Base-by-base conservation (phyloP, 2,329 filamentous ascomycete species). In the Thielaviopsis populi region DNA sequence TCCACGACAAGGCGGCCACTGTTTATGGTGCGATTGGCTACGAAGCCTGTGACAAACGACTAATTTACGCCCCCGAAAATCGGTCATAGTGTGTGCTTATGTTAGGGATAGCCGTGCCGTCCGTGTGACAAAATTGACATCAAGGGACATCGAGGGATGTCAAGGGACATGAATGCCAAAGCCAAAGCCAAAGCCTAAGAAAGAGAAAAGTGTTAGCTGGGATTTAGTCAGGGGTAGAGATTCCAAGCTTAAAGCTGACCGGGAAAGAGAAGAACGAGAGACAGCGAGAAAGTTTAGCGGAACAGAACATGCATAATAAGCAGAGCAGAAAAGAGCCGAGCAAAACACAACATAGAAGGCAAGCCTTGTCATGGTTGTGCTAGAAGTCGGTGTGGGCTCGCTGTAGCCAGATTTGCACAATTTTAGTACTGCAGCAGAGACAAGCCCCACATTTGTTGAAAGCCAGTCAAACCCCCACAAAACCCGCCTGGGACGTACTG, bases 121-220 rank as follows among this genome's bases (percentile, higher is more conserved):
- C 53, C 53, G 53, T 56, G 53, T 56, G 7, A 56, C 30, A 37
- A 37, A 56, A 56, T 56, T 56, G 53, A 27, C 53, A 56, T 33
- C 53, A 56, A 56, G 53, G 53, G 30, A 56, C n/a, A 48, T 8
- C 33, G 27, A 50, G 15, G 46, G 24, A 19, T 22, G 6, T 10
- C 43, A 46, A n/a, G 30, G 30, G 30, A 37, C 33, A 19, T 3
- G 10, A 46, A 46, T 46, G 42, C 42, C 42, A 46, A 46, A 8
- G 42, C 42, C 42, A 46, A 46, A 46, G n/a, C 42, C 15, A 15
- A 46, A 33, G 53, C 53, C 30, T 30, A 27, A 33, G 27, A 10
- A 22, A 33, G 24, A 56, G 48, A 19, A 24, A 19, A 53, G 48
- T 33, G 53, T 56, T 10, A 56, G 53, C 10, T 56, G 22, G 53